A percentile compares a stretch with the other conserved stretches of the same genome.
Conservation (phyloP, 2,329 filamentous ascomycete species). For the Fusarium verticillioides region DNA sequence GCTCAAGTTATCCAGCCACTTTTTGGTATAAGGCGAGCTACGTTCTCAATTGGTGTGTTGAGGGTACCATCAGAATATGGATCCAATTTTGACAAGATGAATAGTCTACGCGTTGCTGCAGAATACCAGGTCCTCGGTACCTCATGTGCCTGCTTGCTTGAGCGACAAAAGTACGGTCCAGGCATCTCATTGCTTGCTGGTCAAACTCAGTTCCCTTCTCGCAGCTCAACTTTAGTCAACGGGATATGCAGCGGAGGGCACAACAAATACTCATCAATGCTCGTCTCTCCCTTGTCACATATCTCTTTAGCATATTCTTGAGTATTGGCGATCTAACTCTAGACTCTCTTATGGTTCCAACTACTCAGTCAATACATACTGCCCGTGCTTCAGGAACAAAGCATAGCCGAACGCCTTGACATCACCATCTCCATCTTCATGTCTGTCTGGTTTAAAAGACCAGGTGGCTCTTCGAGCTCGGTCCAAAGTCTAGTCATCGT, state of each 20-base stretch:
- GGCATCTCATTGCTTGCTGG: neutral
- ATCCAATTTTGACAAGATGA: constrained; percentile 8
- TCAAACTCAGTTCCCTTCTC: neutral
- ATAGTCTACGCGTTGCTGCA: neutral
- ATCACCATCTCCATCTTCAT: neutral
- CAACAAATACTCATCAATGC: neutral
- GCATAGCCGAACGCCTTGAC: neutral
- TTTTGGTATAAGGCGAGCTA: constrained; percentile 15
- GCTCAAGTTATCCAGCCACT: constrained; percentile 26
- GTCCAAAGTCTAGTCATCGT: constrained; percentile 11
- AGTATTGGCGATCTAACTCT: neutral
- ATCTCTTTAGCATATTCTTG: neutral
- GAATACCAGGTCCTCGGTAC: neutral
- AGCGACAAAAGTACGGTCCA: neutral
- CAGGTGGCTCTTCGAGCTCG: constrained; percentile 5
- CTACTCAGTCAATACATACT: neutral
- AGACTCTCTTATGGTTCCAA: neutral
- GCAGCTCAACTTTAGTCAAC: neutral
- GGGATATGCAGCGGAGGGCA: neutral
- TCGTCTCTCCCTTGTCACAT: neutral
- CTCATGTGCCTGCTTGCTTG: neutral
- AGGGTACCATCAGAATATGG: constrained; percentile 11
- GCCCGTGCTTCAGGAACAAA: neutral
- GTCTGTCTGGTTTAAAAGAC: neutral
- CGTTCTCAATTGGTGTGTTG: constrained; percentile 22